Base-by-base conservation (phyloP, 2,329 filamentous ascomycete species). In the Emmonsiellopsis sp. region DNA sequence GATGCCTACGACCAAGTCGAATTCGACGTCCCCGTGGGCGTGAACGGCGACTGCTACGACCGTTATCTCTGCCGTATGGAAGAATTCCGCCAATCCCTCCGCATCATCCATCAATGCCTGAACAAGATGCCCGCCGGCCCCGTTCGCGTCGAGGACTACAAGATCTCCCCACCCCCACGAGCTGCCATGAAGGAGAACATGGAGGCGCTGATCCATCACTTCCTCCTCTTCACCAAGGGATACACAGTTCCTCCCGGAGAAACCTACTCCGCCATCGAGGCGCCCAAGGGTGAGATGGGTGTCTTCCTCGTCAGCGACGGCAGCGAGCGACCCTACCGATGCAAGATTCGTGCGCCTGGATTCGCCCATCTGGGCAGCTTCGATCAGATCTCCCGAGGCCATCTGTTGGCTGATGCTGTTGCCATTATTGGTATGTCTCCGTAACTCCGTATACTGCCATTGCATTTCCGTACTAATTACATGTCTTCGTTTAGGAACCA, bases 161-260 rank as follows among this genome's bases (percentile, higher is more conserved):
- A 98, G 83, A 83, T 98, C 66, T 87, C 88, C 2, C 93, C 93
- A 21, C 93, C 93, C 57, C 94, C 93, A n/a, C 85, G 93, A 67
- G 80, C 88, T 44, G 93, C 93, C 66, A 98, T 98, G 93, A 98
- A 98, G 82, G 93, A 98, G 83, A 98, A 98, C 79, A 98, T 98
- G 94, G 93, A 98, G 77, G 91, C 93, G 40, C 82, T 98, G 43
- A 98, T 98, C 69, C 93, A 98, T 77, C 93, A 98, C 79, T 98
- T 98, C 81, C 77, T 98, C 61, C 84, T 98, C 52, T 98, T 92
- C 79, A 97, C 91, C 72, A 98, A 98, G 82, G 93, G 93, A 55
- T 98, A 98, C 74, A 82, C 89, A 44, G 93, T 98, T 3, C 93
- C 93, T 43, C 93, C 94, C 6, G 94, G 93, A 58, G 93, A 98